Evolutionary conservation across 1,284 basidiomycete genomes (phyloP), one percentile per base, ranked within the genome.

Genomic region (Acaromyces ingoldii): DNA sequence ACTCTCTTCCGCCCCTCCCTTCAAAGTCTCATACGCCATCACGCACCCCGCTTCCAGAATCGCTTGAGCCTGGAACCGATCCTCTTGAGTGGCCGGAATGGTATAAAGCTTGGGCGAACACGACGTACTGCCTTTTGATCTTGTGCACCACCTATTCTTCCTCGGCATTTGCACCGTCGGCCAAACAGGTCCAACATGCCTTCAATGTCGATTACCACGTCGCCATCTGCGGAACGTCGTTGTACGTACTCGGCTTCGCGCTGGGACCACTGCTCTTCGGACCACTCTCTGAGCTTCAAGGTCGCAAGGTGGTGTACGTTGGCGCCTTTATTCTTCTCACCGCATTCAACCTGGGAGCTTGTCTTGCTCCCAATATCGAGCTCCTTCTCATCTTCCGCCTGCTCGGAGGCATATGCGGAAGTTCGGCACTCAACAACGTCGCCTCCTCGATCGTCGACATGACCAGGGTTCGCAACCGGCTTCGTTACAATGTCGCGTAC

Each of bases 191-290:
- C 19, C 34, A 48, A 39, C 15, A 28, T 19, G 31, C 7, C 34
- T 48, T 36, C 34, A n/a, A 25, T 34, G 33, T 48, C 19, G 24
- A 31, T 6, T 25, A 34, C 24, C 30, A 19, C 34, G 34, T 48
- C 2, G 46, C 46, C n/a, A 28, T 39, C 34, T 31, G 28, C 46
- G 46, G 46, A 17, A 48, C 46, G 6, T 51, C 62, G 24, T 43
- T 60, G 30, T 63, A 64, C 34, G 55, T 66, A 56, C 40, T 60
- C 19, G 58, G 65, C 45, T 65, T 62, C 45, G 53, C 56, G 28
- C 31, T 67, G n/a, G 65, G 62, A 6, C 62, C 62, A n/a, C 51
- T 60, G 7, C 34, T 67, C 17, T 64, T 53, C 52, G 62, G 56
- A 5, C 64, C 64, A 0, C 34, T 60, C 19, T 62, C 60, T 1